Evolutionary conservation across 2,329 filamentous ascomycete species (phyloP), one percentile per base, ranked within the genome.

Genomic region (Boeremia exigua): DNA sequence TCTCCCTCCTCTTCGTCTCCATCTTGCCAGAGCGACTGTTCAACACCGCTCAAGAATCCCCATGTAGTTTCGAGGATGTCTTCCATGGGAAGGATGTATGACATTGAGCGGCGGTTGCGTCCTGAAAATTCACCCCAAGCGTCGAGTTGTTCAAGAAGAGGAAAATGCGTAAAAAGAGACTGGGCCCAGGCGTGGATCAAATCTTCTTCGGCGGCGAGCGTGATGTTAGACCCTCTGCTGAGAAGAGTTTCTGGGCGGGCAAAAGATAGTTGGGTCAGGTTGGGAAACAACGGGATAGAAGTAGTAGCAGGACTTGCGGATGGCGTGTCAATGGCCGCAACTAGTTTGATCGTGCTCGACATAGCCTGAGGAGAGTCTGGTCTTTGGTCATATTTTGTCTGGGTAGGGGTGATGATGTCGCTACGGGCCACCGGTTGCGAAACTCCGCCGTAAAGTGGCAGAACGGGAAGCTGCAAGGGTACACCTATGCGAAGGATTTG

Each of bases 21-120:
- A n/a, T 67, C 67, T 19, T 68, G 65, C 72, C 70, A 74, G 3
- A 74, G 56, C 49, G 73, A 67, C 39, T 75, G 72, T 39, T 73
- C 70, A 15, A 69, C 57, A 11, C 72, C 70, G 32, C 66, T 70
- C 27, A 75, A 39, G 38, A 75, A 75, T 33, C 73, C 72, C 70
- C 72, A 74, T 2, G 62, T 70, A 12, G 55, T 66, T 17, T 67
- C 70, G 1, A 73, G 48, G 7, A 70, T 53, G 33, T 72, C 70
- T 30, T 71, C 62, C 3, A 59, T 63, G 1, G 71, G 71, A 1
- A 74, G 43, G n/a, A 73, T 65, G 56, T 75, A 75, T 12, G 64
- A 67, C 19, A 72, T 57, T 0, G 58, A 67, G 33, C 72, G 66
- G 28, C 64, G 66, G 38, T 72, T 69, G n/a, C 65, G 54, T 1